These are phyloP conservation scores for Colletotrichum viniferum DNA, from an alignment of 2,329 filamentous ascomycete genomes.

Conservation along the genomic window DNA sequence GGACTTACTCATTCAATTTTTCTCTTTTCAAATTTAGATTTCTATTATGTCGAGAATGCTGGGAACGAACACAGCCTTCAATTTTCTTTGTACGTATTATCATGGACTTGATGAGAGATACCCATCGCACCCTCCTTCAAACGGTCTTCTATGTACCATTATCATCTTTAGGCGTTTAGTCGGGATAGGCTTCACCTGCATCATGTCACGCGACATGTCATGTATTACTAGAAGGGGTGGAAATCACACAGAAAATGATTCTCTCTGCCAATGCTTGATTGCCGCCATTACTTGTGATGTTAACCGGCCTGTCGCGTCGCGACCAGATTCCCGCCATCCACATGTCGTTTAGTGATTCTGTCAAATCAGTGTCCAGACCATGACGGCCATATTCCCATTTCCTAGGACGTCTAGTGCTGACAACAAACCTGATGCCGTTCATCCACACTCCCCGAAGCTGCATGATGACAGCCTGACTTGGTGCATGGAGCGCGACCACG, in stretches of 20 bases:
- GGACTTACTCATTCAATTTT: not conserved
- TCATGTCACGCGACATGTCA: not conserved
- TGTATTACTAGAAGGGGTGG: not conserved
- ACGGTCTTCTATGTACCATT: not conserved
- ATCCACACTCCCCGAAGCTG: not conserved
- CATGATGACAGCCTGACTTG: not conserved
- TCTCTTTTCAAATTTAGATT: not conserved
- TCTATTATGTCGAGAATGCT: not conserved
- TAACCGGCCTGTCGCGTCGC: not conserved
- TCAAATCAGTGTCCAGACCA: not conserved
- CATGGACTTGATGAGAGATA: conserved; percentile 21
- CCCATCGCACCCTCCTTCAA: conserved; percentile 14
- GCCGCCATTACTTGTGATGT: not conserved
- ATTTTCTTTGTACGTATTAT: not conserved
- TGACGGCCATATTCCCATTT: not conserved
- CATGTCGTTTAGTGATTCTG: not conserved
- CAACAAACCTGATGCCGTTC: not conserved
- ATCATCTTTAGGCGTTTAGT: not conserved
- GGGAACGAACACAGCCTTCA: not conserved
- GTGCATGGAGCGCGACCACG: not conserved
- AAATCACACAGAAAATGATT: not conserved
- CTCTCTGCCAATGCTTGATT: not conserved
- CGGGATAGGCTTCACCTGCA: not conserved
- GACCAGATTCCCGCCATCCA: not conserved
- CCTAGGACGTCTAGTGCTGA: not conserved